Percentiles rank a stretch among this genome's conserved stretches.
These are phyloP conservation scores for Pezizomycotina sp. DNA, from an alignment of 2,329 filamentous ascomycete species.

Conservation along the genomic window DNA sequence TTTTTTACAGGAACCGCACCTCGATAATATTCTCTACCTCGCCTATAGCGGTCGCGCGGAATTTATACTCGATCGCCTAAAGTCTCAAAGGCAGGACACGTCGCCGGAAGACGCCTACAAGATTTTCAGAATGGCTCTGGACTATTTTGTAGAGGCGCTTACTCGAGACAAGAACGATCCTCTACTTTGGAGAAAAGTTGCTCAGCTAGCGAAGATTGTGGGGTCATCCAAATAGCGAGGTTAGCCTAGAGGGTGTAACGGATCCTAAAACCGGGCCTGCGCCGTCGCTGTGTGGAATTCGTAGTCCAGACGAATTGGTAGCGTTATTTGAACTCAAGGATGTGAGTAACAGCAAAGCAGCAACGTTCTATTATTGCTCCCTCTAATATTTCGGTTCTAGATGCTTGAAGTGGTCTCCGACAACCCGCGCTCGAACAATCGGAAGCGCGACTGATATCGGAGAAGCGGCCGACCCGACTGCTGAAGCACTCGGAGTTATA, in stretches of 20 bases:
- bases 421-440: too few relatives aligned
- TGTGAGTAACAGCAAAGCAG: too few relatives aligned
- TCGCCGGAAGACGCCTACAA: slow-evolving; percentile 27
- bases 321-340: slow-evolving; percentile 23
- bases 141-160: slow-evolving; percentile 23
- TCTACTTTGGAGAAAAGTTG: slow-evolving; percentile 24
- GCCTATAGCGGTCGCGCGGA: slow-evolving; percentile 93
- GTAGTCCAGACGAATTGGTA: slow-evolving; percentile 24
- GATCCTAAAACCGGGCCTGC: slow-evolving; percentile 19
- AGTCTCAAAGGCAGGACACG: slow-evolving; percentile 27
- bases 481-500: too few relatives aligned
- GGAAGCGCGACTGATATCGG: too few relatives aligned
- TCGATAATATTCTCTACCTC: slow-evolving; percentile 54
- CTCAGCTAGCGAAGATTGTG: slow-evolving; percentile 23
- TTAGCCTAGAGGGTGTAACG: slow-evolving; percentile 23
- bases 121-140: slow-evolving; percentile 26
- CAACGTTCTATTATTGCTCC: too few relatives aligned
- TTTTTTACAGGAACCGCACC: slow-evolving; percentile 7
- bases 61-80: slow-evolving; percentile 58
- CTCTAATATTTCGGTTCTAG: too few relatives aligned
- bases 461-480: too few relatives aligned
- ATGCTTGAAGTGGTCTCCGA: too few relatives aligned
- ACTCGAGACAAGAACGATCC: slow-evolving; percentile 24
- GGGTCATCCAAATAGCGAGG: too few relatives aligned
- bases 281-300: slow-evolving; percentile 17